phyloP scores from a whole-genome alignment of 345 rosid species.

The Geranium brycei region DNA sequence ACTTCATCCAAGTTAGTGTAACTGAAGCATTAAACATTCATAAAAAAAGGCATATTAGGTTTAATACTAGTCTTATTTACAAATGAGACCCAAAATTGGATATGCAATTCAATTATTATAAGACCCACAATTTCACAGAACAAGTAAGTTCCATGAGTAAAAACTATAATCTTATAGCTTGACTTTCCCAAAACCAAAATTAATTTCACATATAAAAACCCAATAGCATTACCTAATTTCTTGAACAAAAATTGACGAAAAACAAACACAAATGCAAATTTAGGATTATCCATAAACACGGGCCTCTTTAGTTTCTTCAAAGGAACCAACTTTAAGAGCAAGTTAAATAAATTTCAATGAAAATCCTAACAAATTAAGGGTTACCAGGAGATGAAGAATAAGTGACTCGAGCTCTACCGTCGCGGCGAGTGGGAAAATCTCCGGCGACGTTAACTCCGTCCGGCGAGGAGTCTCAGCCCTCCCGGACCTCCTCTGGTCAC shows the following conservation, averaged over 20 bases:
- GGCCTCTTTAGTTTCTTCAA: neutral
- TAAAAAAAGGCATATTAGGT: too few species aligned
- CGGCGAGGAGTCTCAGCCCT: too few species aligned
- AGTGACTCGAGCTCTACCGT: neutral
- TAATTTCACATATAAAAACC: too few species aligned
- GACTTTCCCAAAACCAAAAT: too few species aligned
- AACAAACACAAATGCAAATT: neutral
- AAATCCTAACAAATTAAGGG: neutral
- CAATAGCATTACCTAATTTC: neutral
- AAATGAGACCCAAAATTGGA: neutral
- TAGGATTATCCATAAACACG: neutral
- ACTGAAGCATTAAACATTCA: neutral
- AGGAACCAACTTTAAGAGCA: neutral
- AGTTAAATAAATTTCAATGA: neutral
- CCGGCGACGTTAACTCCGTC: too few species aligned
- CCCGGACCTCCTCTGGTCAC: too few species aligned
- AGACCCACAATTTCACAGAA: neutral
- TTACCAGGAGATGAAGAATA: neutral
- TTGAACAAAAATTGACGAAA: neutral
- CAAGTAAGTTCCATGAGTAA: neutral
- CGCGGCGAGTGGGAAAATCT: neutral
- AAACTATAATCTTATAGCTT: neutral
- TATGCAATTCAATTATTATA: neutral
- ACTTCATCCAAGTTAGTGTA: slow-evolving; percentile 7
- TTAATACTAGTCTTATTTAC: neutral